These are phyloP conservation scores for Hanseniaspora lachancei DNA, from an alignment of 805 yeast species.

Conservation along the genomic window DNA sequence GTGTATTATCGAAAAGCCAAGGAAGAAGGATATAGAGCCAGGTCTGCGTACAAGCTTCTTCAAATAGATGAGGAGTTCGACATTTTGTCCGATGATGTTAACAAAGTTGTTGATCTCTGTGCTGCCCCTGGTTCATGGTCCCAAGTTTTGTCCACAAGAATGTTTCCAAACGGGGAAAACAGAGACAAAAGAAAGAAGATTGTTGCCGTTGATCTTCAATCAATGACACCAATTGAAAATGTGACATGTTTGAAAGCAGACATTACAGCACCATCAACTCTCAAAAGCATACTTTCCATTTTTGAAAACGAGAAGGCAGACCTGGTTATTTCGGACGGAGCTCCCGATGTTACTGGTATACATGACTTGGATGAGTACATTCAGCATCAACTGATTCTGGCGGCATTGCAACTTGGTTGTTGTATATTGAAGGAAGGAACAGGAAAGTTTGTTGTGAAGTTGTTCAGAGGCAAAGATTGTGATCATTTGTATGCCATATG, in stretches of 20 bases:
- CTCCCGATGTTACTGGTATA: slow-evolving; percentile 95
- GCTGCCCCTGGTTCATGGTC: slow-evolving; percentile 99
- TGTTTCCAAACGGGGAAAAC: slow-evolving; percentile 33
- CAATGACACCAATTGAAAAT: slow-evolving; percentile 91
- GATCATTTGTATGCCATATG: slow-evolving; percentile 88
- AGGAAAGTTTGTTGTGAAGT: slow-evolving; percentile 90
- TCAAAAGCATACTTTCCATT: slow-evolving; percentile 56
- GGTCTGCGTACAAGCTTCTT: slow-evolving; percentile 87
- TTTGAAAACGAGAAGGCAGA: slow-evolving; percentile 92
- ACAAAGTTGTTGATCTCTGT: slow-evolving; percentile 86
- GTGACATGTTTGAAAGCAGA: slow-evolving; percentile 90
- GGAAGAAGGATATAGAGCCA: slow-evolving; percentile 95
- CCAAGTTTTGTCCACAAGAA: slow-evolving; percentile 70
- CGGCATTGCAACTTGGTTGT: slow-evolving; percentile 85
- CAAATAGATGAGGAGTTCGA: slow-evolving; percentile 87
- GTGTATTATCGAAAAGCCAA: slow-evolving; percentile 86
- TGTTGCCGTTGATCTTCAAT: slow-evolving; percentile 91
- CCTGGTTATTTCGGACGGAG: slow-evolving; percentile 93
- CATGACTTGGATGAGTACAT: slow-evolving; percentile 95
- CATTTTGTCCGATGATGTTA: slow-evolving; percentile 52
- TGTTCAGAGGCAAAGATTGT: slow-evolving; percentile 90
- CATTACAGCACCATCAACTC: slow-evolving; percentile 88
- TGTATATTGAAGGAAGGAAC: slow-evolving; percentile 69
- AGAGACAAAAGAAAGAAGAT: slow-evolving; percentile 42
- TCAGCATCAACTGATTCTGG: slow-evolving; percentile 83